Conservation (phyloP, 106 monocot genomes). For the Ottelia alismoides region DNA sequence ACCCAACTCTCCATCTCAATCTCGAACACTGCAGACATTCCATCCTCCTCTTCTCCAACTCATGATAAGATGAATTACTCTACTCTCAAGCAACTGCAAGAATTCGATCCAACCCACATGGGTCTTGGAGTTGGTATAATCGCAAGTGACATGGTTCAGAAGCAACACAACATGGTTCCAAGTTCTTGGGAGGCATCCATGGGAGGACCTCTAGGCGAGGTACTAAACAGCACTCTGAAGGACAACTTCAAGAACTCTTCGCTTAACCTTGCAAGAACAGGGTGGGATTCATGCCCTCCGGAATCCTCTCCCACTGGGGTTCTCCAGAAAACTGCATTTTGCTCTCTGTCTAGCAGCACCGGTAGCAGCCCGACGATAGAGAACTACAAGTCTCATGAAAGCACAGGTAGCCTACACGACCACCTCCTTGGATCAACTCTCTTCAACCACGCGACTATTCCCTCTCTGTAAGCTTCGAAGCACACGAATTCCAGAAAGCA, state of each 20-base stretch:
- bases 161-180: constrained; percentile 29
- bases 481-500: not conserved
- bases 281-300: constrained; percentile 40
- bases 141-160: constrained; percentile 9
- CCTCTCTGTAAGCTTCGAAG: constrained; percentile 19
- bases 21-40: constrained; percentile 37
- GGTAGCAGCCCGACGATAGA: constrained; percentile 75
- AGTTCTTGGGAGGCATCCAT: constrained; percentile 60
- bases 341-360: constrained; percentile 67
- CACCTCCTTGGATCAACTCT: constrained; percentile 44
- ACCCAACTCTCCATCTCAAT: constrained; percentile 85
- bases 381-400: constrained; percentile 20
- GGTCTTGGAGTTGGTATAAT: constrained; percentile 13
- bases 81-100: constrained; percentile 31
- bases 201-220: constrained; percentile 91
- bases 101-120: constrained; percentile 26
- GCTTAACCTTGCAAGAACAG: constrained; percentile 38
- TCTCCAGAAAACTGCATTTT: constrained; percentile 59
- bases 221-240: constrained; percentile 44
- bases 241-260: constrained; percentile 29
- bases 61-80: constrained; percentile 31
- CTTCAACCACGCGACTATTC: constrained; percentile 30
- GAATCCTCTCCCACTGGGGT: constrained; percentile 76
- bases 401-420: constrained; percentile 29
- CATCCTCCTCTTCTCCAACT: constrained; percentile 39